phyloP scores from a whole-genome alignment of 192 early-diverging fungal genomes.

The Coemansia sp. region DNA sequence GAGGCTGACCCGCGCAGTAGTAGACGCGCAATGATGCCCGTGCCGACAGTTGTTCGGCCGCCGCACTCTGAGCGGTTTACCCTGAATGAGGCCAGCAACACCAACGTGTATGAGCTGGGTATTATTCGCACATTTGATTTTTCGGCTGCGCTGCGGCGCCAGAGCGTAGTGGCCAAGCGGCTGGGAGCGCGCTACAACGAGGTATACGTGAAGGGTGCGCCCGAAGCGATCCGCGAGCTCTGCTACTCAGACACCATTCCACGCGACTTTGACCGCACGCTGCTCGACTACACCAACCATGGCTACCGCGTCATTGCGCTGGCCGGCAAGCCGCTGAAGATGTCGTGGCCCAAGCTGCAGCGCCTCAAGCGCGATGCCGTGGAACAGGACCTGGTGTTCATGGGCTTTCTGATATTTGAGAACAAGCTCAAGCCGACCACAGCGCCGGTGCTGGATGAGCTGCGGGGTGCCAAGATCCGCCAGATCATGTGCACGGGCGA shows the following conservation, averaged over 20 bases:
- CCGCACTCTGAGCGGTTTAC: slow-evolving; percentile 64
- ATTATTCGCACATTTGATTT: slow-evolving; percentile 93
- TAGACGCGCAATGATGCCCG: slow-evolving; percentile 29
- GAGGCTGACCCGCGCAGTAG: neutral
- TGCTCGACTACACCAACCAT: slow-evolving; percentile 86
- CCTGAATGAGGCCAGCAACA: slow-evolving; percentile 42
- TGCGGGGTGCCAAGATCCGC: slow-evolving; percentile 79
- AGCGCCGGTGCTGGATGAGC: slow-evolving; percentile 65
- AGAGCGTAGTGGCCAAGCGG: slow-evolving; percentile 85
- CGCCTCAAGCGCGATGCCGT: slow-evolving; percentile 73
- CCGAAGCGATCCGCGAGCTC: slow-evolving; percentile 88
- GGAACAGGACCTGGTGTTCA: slow-evolving; percentile 78
- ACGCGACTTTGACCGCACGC: slow-evolving; percentile 70
- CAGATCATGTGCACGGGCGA: slow-evolving; percentile 99
- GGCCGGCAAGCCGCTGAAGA: slow-evolving; percentile 71
- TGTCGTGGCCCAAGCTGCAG: slow-evolving; percentile 70
- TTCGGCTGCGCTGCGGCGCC: slow-evolving; percentile 79
- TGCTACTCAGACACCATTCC: slow-evolving; percentile 83
- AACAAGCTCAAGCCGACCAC: slow-evolving; percentile 96
- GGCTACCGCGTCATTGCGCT: slow-evolving; percentile 97
- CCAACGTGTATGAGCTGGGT: slow-evolving; percentile 61
- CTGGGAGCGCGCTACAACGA: slow-evolving; percentile 55
- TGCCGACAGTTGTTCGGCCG: slow-evolving; percentile 85
- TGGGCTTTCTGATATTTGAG: slow-evolving; percentile 98
- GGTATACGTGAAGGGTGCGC: slow-evolving; percentile 96